These are phyloP conservation scores for Saccharomycopsis sp. DNA, from an alignment of 805 yeast genomes.

Conservation along the genomic window DNA sequence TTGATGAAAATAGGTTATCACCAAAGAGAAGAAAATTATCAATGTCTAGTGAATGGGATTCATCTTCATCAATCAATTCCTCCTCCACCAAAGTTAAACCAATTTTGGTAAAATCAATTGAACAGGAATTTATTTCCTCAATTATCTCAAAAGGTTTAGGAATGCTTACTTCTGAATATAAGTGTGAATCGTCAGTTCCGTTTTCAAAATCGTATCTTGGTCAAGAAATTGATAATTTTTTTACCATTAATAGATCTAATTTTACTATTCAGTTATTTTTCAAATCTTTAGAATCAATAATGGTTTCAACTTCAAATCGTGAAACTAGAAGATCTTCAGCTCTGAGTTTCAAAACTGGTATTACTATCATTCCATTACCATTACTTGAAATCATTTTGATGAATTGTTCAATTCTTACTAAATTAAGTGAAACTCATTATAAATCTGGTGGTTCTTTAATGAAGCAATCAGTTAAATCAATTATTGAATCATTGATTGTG, in stretches of 20 bases:
- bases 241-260: neutral
- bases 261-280: neutral
- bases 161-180: neutral
- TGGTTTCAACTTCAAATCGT: constrained; percentile 1
- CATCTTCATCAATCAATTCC: too few relatives aligned
- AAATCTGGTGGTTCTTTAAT: neutral
- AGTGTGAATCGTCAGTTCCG: neutral
- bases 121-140: constrained; percentile 10
- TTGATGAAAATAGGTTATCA: too few relatives aligned
- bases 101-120: constrained; percentile 6
- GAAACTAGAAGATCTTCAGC: neutral
- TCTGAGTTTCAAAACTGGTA: constrained; percentile 12
- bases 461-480: constrained; percentile 17
- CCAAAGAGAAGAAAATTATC: too few relatives aligned
- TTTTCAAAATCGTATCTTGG: neutral
- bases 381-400: constrained; percentile 1
- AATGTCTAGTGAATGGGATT: too few relatives aligned
- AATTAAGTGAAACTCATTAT: neutral
- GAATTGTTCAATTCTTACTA: neutral
- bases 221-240: neutral
- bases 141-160: neutral
- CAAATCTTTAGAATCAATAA: constrained; percentile 6
- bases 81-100: neutral
- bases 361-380: constrained; percentile 10
- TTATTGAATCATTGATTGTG: neutral